Conservation (phyloP, 495 filamentous ascomycete species). For the Trichoderma erinaceum region DNA sequence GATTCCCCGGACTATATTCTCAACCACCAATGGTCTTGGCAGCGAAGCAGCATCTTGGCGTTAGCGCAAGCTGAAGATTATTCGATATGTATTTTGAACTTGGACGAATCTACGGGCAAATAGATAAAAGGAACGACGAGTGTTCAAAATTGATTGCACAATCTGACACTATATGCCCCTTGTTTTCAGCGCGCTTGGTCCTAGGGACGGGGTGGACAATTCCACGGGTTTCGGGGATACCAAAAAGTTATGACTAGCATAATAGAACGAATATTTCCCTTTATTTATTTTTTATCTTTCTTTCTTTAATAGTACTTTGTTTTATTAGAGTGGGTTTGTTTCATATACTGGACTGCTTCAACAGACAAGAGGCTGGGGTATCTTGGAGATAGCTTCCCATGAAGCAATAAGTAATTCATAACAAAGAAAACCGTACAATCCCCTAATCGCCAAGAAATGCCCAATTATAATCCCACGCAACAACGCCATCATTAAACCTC, state of each 20-base stretch:
- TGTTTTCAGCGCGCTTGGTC: not conserved
- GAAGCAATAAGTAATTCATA: not conserved
- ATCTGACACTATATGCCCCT: not conserved
- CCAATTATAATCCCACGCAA: not conserved
- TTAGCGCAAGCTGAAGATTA: not conserved
- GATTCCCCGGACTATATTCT: not conserved
- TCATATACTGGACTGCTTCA: constrained; percentile 2
- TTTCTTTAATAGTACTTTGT: not conserved
- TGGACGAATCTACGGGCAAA: not conserved
- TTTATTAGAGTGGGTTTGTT: not conserved
- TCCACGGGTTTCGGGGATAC: not conserved
- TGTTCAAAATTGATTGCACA: not conserved
- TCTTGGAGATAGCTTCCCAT: not conserved
- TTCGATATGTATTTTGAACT: not conserved
- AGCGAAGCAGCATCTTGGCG: not conserved
- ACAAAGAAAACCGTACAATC: not conserved
- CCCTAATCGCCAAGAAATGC: constrained; percentile 1
- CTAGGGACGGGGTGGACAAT: not conserved
- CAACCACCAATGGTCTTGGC: not conserved
- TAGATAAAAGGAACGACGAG: not conserved
- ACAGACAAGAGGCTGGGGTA: constrained; percentile 1
- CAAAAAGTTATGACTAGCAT: constrained; percentile 5
- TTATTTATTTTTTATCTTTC: not conserved
- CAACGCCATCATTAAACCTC: constrained; percentile 7
- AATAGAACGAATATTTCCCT: not conserved